phyloP scores from a whole-genome alignment of 75 land plant genomes.

The Adiantum capillusveneris region DNA sequence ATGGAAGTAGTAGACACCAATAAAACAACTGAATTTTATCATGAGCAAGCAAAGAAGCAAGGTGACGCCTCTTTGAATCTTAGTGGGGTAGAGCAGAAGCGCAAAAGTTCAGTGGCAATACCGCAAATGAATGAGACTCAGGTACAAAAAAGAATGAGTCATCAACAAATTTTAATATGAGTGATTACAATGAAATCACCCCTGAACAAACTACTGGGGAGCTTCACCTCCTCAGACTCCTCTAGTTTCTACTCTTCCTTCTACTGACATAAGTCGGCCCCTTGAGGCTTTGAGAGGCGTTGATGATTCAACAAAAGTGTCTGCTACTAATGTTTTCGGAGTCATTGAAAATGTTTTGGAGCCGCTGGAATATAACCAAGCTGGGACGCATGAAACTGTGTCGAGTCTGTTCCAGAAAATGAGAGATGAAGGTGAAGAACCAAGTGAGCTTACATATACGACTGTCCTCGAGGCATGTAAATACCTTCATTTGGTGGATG shows the following conservation, averaged over 20 bases:
- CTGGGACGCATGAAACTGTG: constrained; percentile 18
- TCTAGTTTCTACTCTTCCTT: constrained; percentile 20
- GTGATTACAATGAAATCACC: constrained; percentile 12
- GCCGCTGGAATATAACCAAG: constrained; percentile 54
- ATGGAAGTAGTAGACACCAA: neutral
- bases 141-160: constrained; percentile 5
- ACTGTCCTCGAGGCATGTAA: no score
- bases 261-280: constrained; percentile 54
- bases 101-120: constrained; percentile 9
- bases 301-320: constrained; percentile 97
- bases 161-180: neutral
- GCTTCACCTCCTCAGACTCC: neutral
- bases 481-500: no score
- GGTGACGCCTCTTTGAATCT: neutral
- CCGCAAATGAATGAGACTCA: constrained; percentile 3
- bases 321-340: constrained; percentile 96
- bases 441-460: no score
- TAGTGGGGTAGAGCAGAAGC: neutral
- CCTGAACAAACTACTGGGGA: constrained; percentile 7
- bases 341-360: constrained; percentile 81
- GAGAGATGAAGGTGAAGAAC: no score
- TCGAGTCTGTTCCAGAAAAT: no score
- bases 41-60: neutral
- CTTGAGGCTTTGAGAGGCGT: constrained; percentile 76
- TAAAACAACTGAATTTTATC: no score